A percentile compares a stretch with the other conserved stretches of the same genome.
Evolutionary conservation across 768 basidiomycete genomes (phyloP).

Genomic region (Suillus weaverae): DNA sequence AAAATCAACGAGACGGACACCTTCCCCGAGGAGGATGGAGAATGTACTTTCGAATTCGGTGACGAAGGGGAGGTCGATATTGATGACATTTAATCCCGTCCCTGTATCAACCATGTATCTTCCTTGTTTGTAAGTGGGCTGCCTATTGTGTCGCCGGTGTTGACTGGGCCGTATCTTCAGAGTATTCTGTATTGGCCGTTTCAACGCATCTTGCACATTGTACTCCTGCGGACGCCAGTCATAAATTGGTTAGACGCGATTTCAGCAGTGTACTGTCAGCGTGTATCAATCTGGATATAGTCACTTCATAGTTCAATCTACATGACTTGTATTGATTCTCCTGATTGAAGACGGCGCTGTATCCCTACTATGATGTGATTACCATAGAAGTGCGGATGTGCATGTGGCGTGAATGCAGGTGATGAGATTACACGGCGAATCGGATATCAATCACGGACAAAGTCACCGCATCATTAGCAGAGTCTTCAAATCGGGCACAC

Average conservation of each 20-base stretch:
- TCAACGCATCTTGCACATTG: constrained; percentile 5
- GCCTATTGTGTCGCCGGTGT: not conserved
- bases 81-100: constrained; percentile 70
- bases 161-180: constrained; percentile 4
- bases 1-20: constrained; percentile 97
- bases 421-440: not conserved
- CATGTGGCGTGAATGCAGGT: not conserved
- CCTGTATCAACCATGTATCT: constrained; percentile 11
- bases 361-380: not conserved
- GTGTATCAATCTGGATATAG: constrained; percentile 17
- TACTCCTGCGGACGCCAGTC: constrained; percentile 16
- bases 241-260: constrained; percentile 26
- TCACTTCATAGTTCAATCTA: constrained; percentile 3
- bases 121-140: constrained; percentile 18
- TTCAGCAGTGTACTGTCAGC: constrained; percentile 18
- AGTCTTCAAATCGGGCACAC: constrained; percentile 73
- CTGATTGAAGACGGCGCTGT: not conserved
- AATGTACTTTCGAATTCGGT: constrained; percentile 88
- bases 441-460: not conserved
- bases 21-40: constrained; percentile 88
- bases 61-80: constrained; percentile 89
- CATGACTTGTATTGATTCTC: constrained; percentile 7
- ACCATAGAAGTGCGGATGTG: too few species aligned
- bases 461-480: constrained; percentile 40
- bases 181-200: constrained; percentile 17